Conservation (phyloP, 2,329 filamentous ascomycete genomes). For the Monosporascus ibericus region DNA sequence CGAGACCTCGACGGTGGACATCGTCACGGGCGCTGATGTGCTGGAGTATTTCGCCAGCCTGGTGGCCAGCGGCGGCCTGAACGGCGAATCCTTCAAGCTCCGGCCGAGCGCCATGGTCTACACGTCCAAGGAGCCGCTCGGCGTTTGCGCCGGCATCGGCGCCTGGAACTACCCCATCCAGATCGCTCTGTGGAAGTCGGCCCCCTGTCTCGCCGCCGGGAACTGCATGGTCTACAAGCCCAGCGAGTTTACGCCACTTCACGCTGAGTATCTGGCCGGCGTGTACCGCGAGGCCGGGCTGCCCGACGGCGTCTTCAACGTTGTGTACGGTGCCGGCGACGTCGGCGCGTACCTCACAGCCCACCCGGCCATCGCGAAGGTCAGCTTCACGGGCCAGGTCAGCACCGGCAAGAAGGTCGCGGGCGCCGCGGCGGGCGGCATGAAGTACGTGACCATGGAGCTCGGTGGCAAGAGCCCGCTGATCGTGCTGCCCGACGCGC, state of each 20-base stretch:
- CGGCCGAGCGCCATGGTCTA: conserved; percentile 75
- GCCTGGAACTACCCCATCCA: conserved; percentile 93
- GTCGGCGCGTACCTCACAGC: conserved; percentile 70
- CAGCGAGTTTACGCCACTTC: conserved; percentile 81
- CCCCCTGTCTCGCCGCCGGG: conserved; percentile 75
- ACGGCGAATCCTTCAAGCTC: conserved; percentile 71
- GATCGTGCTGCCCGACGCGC: conserved; percentile 73
- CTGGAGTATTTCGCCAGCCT: conserved; percentile 82
- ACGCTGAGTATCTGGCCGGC: conserved; percentile 67
- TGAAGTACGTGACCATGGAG: conserved; percentile 93
- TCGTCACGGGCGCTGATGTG: conserved; percentile 77
- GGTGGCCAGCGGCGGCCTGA: conserved; percentile 69
- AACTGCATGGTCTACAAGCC: conserved; percentile 92
- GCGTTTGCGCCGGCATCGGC: conserved; percentile 80
- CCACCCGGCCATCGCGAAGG: conserved; percentile 71
- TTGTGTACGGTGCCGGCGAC: conserved; percentile 73
- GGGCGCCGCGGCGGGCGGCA: conserved; percentile 63
- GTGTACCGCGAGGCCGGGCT: conserved; percentile 75
- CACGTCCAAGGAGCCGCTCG: conserved; percentile 73
- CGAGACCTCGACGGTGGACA: conserved; percentile 78
- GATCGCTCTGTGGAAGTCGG: conserved; percentile 86
- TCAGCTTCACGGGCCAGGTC: conserved; percentile 86
- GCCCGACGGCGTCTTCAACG: conserved; percentile 79
- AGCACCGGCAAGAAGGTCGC: conserved; percentile 79
- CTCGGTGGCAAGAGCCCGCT: conserved; percentile 81